These are phyloP conservation scores for Adansonia madagascariensis DNA, from an alignment of 441 rosid species.

Conservation along the genomic window DNA sequence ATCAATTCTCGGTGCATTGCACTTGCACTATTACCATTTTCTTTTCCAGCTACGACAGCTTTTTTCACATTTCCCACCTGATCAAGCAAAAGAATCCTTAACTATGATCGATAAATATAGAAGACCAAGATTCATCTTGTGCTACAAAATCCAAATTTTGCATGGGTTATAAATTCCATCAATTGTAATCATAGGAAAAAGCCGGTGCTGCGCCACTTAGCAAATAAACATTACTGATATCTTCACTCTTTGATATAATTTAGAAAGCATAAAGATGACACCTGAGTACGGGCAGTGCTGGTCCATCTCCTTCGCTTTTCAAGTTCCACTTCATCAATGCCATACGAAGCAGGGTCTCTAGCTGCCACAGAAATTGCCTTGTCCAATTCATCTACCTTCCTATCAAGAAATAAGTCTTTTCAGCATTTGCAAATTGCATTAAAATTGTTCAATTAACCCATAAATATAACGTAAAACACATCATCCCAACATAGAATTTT, in stretches of 20 bases:
- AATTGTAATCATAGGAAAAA: slow-evolving; percentile 5
- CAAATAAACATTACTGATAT: background rate
- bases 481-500: background rate
- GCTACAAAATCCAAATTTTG: background rate
- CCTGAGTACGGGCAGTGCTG: slow-evolving; percentile 82
- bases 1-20: slow-evolving; percentile 83
- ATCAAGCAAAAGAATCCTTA: slow-evolving; percentile 30
- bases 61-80: slow-evolving; percentile 82
- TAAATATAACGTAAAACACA: background rate
- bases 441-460: slow-evolving; percentile 20
- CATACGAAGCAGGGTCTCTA: slow-evolving; percentile 87
- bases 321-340: slow-evolving; percentile 81
- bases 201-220: background rate
- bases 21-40: slow-evolving; percentile 46
- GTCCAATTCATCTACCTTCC: slow-evolving; percentile 98
- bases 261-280: slow-evolving; percentile 29
- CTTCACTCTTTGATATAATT: background rate
- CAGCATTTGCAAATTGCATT: slow-evolving; percentile 45
- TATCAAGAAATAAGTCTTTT: slow-evolving; percentile 55
- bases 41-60: slow-evolving; percentile 68
- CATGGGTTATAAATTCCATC: slow-evolving; percentile 10
- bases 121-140: slow-evolving; percentile 18
- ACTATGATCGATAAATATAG: background rate
- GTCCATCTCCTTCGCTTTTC: slow-evolving; percentile 96
- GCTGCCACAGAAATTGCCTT: slow-evolving; percentile 88